Evolutionary conservation across 169 alveolate genomes (phyloP).

Genomic region (Eimeria maxima): DNA sequence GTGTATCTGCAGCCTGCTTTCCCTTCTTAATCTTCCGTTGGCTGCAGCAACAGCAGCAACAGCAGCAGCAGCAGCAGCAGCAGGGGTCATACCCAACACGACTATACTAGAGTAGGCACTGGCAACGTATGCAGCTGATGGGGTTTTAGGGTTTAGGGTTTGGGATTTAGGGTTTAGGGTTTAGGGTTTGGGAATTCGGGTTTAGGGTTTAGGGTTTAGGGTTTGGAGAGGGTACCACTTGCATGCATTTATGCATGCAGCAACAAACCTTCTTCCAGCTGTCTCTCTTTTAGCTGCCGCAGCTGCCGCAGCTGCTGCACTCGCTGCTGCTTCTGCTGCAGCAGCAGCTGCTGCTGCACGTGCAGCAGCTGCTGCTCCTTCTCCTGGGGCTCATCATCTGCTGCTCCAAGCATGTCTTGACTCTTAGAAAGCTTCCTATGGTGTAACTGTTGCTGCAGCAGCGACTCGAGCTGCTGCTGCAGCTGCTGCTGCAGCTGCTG

Average conservation of each 20-base stretch:
- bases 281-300: background rate
- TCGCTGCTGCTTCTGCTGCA: background rate
- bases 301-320: conserved; percentile 34
- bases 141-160: background rate
- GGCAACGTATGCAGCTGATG: too few species aligned
- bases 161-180: background rate
- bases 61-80: too few species aligned
- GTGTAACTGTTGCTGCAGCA: background rate
- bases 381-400: background rate
- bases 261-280: background rate
- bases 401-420: background rate
- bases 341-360: background rate
- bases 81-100: background rate
- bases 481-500: conserved; percentile 33
- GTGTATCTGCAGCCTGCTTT: too few species aligned
- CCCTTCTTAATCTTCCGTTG: too few species aligned
- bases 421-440: background rate
- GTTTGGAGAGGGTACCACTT: too few species aligned
- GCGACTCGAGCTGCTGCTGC: background rate
- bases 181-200: background rate
- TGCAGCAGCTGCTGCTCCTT: background rate
- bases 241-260: too few species aligned
- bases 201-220: background rate
- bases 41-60: too few species aligned
- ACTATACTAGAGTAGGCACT: too few species aligned